Evolutionary conservation across 2,329 filamentous ascomycete species (phyloP).

Genomic region (Colletotrichum trifolii): DNA sequence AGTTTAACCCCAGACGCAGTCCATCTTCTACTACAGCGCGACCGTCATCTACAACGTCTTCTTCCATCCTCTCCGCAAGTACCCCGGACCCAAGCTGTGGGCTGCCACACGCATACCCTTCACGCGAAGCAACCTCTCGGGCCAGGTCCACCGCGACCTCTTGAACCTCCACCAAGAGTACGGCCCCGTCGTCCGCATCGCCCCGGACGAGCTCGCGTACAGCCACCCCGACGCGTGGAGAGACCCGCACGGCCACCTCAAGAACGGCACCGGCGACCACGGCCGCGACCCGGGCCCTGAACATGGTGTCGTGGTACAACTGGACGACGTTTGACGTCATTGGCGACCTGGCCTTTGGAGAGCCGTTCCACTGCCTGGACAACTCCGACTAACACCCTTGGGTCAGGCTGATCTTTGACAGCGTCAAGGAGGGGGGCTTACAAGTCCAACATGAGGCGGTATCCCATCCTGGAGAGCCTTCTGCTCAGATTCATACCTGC

Average conservation of each 20-base stretch:
- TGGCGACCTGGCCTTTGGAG: slow-evolving; percentile 44
- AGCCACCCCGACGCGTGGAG: slow-evolving; percentile 47
- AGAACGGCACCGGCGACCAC: slow-evolving; percentile 20
- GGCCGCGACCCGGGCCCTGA: slow-evolving; percentile 25
- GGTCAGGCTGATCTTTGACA: slow-evolving; percentile 10
- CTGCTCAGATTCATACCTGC: background rate
- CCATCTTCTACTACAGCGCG: no score
- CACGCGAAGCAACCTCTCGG: background rate
- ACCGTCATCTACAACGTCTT: slow-evolving; percentile 39
- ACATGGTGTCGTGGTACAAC: slow-evolving; percentile 43
- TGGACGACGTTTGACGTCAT: slow-evolving; percentile 45
- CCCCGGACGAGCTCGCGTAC: slow-evolving; percentile 58
- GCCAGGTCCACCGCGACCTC: background rate
- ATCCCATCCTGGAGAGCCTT: background rate
- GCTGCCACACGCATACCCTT: slow-evolving; percentile 2
- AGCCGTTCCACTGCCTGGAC: slow-evolving; percentile 43
- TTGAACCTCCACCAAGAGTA: slow-evolving; percentile 50
- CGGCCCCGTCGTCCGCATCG: slow-evolving; percentile 57
- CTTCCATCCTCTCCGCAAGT: slow-evolving; percentile 44
- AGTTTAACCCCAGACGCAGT: no score
- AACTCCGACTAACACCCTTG: slow-evolving; percentile 14
- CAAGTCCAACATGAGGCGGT: background rate
- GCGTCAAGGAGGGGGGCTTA: slow-evolving; percentile 9
- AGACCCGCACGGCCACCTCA: slow-evolving; percentile 50
- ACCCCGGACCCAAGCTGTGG: slow-evolving; percentile 41